These are phyloP conservation scores for Elsinoe batatas DNA, from an alignment of 2,329 filamentous ascomycete genomes.

Conservation along the genomic window DNA sequence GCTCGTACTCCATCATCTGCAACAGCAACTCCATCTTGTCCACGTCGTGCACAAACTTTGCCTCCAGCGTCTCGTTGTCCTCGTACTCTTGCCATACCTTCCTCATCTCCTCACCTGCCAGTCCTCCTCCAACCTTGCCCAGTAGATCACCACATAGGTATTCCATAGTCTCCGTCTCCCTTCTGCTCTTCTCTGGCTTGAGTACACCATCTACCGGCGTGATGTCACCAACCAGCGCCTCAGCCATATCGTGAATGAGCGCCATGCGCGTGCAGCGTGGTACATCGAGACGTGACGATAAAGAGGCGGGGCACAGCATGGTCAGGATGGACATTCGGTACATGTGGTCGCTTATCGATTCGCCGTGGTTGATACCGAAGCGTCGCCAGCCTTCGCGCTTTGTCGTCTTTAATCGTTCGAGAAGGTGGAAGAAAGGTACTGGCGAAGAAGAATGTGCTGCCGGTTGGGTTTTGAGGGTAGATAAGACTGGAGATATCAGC, in stretches of 20 bases:
- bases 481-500: constrained; percentile 45
- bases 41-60: constrained; percentile 86
- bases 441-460: constrained; percentile 58
- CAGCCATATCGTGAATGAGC: constrained; percentile 94
- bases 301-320: constrained; percentile 72
- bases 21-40: constrained; percentile 93
- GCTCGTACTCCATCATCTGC: constrained; percentile 97
- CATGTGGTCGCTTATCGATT: constrained; percentile 98
- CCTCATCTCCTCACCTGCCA: constrained; percentile 59
- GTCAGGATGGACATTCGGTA: constrained; percentile 98
- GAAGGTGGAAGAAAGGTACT: constrained; percentile 84
- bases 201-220: constrained; percentile 79
- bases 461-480: constrained; percentile 50
- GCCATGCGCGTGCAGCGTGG: constrained; percentile 88
- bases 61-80: constrained; percentile 71
- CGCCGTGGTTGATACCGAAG: constrained; percentile 65
- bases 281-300: constrained; percentile 64
- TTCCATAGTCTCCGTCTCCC: constrained; percentile 85
- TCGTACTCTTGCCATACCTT: constrained; percentile 94
- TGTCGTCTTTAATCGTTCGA: constrained; percentile 89
- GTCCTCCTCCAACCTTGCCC: constrained; percentile 62
- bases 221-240: constrained; percentile 89
- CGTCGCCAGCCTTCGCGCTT: constrained; percentile 93
- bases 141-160: constrained; percentile 68
- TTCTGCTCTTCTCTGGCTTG: constrained; percentile 79